Conservation (phyloP, 345 rosid species). For the Citrus australasica region DNA sequence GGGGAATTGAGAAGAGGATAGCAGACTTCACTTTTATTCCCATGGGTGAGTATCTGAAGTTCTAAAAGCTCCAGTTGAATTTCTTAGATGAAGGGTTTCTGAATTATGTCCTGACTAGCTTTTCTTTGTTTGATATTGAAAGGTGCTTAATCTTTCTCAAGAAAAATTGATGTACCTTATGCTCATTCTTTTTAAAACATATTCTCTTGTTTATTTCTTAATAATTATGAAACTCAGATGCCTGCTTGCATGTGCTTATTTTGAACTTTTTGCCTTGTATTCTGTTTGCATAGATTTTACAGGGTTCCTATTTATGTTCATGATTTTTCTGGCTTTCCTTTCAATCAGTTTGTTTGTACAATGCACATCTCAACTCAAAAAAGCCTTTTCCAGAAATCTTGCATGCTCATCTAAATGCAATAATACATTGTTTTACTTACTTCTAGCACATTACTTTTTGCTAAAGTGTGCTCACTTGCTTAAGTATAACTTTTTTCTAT, state of each 20-base stretch:
- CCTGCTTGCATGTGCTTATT: background rate
- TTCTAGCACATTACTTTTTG: background rate
- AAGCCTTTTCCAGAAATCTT: background rate
- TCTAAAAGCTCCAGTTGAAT: background rate
- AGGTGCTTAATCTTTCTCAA: background rate
- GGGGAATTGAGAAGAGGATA: constrained; percentile 75
- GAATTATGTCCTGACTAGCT: background rate
- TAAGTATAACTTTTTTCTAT: no score
- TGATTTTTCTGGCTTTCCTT: background rate
- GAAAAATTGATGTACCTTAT: background rate
- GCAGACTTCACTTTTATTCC: constrained; percentile 90
- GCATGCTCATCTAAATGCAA: background rate
- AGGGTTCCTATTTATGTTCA: background rate
- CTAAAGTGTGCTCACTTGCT: background rate
- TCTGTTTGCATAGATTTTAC: background rate
- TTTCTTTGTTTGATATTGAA: background rate
- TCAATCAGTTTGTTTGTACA: background rate
- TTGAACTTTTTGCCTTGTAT: background rate
- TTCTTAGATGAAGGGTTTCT: background rate
- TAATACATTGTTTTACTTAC: background rate
- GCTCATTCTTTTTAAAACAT: background rate
- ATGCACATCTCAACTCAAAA: background rate
- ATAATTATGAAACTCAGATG: background rate
- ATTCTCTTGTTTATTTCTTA: background rate
- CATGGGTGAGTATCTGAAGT: constrained; percentile 43